phyloP scores from a whole-genome alignment of 768 basidiomycete species.

The Leucosporidium creatinivorum region DNA sequence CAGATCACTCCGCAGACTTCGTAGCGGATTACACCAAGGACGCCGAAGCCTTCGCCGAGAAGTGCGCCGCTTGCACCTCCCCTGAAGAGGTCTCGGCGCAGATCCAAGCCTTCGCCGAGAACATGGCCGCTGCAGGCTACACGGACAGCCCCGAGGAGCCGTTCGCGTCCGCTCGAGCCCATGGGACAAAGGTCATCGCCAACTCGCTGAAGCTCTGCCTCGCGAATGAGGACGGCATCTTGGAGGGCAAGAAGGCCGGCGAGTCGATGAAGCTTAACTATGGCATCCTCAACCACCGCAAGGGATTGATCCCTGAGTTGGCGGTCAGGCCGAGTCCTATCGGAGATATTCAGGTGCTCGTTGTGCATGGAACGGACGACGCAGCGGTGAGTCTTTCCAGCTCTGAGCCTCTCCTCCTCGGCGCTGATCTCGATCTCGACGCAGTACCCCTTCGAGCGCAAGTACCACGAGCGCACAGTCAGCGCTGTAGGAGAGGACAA shows the following conservation, averaged over 20 bases:
- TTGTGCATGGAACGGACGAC: slow-evolving; percentile 1
- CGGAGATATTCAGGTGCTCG: neutral
- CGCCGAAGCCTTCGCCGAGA: neutral
- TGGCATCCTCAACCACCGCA: neutral
- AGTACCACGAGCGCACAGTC: neutral
- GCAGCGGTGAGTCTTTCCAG: neutral
- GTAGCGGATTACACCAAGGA: neutral
- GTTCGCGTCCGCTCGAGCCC: neutral
- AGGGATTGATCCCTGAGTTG: neutral
- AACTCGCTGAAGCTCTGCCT: neutral
- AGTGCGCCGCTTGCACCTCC: neutral
- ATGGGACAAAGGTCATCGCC: neutral
- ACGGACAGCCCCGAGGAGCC: neutral
- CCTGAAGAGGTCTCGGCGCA: neutral
- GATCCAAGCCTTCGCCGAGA: neutral
- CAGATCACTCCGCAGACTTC: neutral
- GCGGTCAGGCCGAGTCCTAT: neutral
- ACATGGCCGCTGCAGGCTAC: neutral
- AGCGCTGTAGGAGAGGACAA: neutral
- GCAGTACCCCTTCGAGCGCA: slow-evolving; percentile 7
- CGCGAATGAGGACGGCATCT: neutral
- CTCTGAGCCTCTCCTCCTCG: neutral
- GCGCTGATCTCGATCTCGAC: neutral
- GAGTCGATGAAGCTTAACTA: neutral
- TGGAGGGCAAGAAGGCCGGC: neutral